These are phyloP conservation scores for Pseudohyphozyma bogoriensis DNA, from an alignment of 768 basidiomycete species.

Conservation along the genomic window DNA sequence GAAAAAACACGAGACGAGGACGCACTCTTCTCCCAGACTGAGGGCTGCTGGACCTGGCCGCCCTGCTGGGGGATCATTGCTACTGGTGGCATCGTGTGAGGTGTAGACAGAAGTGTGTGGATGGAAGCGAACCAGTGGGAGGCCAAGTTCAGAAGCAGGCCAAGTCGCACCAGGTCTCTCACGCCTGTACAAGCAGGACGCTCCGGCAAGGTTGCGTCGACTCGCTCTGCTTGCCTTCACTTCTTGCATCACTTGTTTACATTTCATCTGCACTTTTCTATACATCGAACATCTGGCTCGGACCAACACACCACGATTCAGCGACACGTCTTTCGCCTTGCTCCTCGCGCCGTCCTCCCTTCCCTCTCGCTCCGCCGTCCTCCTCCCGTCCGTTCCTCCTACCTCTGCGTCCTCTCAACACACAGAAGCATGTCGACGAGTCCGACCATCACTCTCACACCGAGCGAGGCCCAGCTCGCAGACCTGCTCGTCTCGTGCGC, in stretches of 20 bases:
- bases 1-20: neutral
- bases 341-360: neutral
- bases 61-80: conserved; percentile 6
- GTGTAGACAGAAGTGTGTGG: too few relatives aligned
- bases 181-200: too few relatives aligned
- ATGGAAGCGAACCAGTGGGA: too few relatives aligned
- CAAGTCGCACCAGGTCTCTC: too few relatives aligned
- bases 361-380: neutral
- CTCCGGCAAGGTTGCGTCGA: too few relatives aligned
- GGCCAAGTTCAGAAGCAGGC: too few relatives aligned
- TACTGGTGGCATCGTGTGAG: neutral
- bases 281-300: too few relatives aligned
- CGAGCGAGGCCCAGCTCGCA: conserved; percentile 12
- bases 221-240: too few relatives aligned
- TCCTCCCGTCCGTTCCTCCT: neutral
- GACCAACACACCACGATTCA: too few relatives aligned
- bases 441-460: conserved; percentile 12
- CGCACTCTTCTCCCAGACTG: conserved; percentile 14
- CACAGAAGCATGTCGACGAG: neutral
- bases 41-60: neutral
- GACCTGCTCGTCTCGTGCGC: conserved; percentile 24
- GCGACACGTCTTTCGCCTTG: too few relatives aligned
- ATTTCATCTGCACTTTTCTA: too few relatives aligned
- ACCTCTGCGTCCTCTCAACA: neutral
- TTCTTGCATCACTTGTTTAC: too few relatives aligned